Conservation (phyloP, 495 filamentous ascomycete genomes). For the Hypoxylon rickii region DNA sequence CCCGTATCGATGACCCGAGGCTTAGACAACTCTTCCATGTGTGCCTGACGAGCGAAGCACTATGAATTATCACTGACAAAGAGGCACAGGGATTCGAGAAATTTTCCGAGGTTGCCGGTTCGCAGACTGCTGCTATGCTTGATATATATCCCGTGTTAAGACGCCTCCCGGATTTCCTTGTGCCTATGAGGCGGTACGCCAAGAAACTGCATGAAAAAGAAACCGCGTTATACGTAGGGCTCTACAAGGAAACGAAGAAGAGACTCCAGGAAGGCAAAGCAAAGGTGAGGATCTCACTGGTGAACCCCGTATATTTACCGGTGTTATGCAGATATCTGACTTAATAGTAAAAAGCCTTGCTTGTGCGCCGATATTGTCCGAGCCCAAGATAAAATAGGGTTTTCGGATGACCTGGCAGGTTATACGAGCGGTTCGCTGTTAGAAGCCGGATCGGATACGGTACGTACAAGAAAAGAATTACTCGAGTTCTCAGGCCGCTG, state of each 20-base stretch:
- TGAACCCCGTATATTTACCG: not conserved
- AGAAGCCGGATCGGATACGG: slow-evolving; percentile 63
- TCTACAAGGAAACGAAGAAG: slow-evolving; percentile 46
- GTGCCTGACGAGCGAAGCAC: not conserved
- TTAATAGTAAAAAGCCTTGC: slow-evolving; percentile 34
- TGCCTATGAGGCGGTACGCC: slow-evolving; percentile 37
- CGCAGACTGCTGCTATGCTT: slow-evolving; percentile 41
- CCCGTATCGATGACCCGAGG: slow-evolving; percentile 53
- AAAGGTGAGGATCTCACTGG: slow-evolving; percentile 19
- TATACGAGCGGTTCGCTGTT: slow-evolving; percentile 59
- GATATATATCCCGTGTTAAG: slow-evolving; percentile 52
- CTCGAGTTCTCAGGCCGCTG: no score
- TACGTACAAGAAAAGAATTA: not conserved
- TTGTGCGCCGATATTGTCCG: slow-evolving; percentile 46
- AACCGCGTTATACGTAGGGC: slow-evolving; percentile 40
- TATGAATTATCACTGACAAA: not conserved
- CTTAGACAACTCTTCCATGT: slow-evolving; percentile 57
- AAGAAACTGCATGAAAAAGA: slow-evolving; percentile 39
- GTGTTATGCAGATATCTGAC: not conserved
- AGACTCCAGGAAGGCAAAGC: slow-evolving; percentile 38
- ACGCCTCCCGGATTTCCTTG: slow-evolving; percentile 47
- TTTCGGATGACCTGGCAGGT: slow-evolving; percentile 46
- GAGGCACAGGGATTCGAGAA: slow-evolving; percentile 47
- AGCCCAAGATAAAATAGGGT: slow-evolving; percentile 44
- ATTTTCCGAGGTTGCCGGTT: slow-evolving; percentile 53